phyloP scores from a whole-genome alignment of 2,329 filamentous ascomycete genomes.

The Rugonectria rugulosa region DNA sequence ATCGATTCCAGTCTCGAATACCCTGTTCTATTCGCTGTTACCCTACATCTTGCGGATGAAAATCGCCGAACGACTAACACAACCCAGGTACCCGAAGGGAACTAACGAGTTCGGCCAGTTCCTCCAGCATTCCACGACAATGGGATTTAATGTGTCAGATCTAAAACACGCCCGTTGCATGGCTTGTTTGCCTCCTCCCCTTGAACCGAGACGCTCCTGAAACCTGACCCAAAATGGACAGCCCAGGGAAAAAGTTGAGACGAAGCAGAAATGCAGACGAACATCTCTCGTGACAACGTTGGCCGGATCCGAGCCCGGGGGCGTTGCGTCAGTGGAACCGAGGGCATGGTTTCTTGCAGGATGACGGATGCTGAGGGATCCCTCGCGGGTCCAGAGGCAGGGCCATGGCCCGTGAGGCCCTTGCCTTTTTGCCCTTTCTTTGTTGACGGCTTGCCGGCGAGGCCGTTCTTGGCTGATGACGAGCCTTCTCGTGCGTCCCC shows the following conservation, averaged over 20 bases:
- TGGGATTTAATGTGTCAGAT: background rate
- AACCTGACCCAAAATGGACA: background rate
- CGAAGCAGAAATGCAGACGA: too few relatives aligned
- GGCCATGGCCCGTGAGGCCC: slow-evolving; percentile 15
- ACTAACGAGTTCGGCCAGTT: background rate
- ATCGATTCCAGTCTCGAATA: too few relatives aligned
- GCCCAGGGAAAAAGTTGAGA: background rate
- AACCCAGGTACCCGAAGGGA: background rate
- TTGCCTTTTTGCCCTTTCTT: too few relatives aligned
- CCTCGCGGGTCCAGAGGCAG: background rate
- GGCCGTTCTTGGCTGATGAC: slow-evolving; percentile 9
- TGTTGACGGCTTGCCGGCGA: slow-evolving; percentile 11
- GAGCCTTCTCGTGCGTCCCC: background rate
- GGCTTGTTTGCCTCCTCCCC: background rate
- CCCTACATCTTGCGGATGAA: too few relatives aligned
- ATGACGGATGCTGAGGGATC: too few relatives aligned
- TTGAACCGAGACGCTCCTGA: background rate
- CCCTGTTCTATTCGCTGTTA: background rate
- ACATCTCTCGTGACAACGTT: too few relatives aligned
- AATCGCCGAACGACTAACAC: too few relatives aligned
- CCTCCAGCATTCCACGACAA: background rate
- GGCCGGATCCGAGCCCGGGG: too few relatives aligned
- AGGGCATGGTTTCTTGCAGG: too few relatives aligned
- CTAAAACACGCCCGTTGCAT: background rate
- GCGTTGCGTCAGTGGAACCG: too few relatives aligned